Conservation (phyloP, 495 filamentous ascomycete species). For the Penicillium manginii region DNA sequence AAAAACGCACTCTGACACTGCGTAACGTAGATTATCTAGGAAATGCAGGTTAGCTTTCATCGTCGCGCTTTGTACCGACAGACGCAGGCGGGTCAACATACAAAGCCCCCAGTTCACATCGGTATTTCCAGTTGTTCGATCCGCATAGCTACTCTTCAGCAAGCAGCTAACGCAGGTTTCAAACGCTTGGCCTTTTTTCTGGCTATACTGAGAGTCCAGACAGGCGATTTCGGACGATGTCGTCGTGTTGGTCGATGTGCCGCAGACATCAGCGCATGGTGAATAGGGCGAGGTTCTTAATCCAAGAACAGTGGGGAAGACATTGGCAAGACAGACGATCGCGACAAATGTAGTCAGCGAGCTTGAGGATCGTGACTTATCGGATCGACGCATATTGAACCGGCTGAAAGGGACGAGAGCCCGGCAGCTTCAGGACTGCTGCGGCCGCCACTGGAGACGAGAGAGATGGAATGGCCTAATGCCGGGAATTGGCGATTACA, state of each 20-base stretch:
- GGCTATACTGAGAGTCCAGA: slow-evolving; percentile 51
- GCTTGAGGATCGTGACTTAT: slow-evolving; percentile 3
- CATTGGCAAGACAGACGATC: slow-evolving; percentile 23
- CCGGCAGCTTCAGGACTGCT: slow-evolving; percentile 11
- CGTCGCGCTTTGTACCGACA: slow-evolving; percentile 3
- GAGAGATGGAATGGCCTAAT: slow-evolving; percentile 12
- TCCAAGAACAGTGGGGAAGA: slow-evolving; percentile 25
- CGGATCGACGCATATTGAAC: slow-evolving; percentile 12
- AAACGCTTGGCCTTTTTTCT: slow-evolving; percentile 53
- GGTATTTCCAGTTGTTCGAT: slow-evolving; percentile 48
- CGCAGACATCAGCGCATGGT: slow-evolving; percentile 54
- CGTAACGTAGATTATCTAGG: slow-evolving; percentile 56
- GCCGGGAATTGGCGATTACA: slow-evolving; percentile 21
- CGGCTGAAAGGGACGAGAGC: slow-evolving; percentile 5
- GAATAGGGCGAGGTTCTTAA: slow-evolving; percentile 52
- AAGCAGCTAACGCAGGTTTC: slow-evolving; percentile 62
- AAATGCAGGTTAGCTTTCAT: background rate
- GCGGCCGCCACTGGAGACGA: slow-evolving; percentile 11
- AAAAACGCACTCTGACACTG: slow-evolving; percentile 50
- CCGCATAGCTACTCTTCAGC: slow-evolving; percentile 56
- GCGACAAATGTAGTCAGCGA: slow-evolving; percentile 16
- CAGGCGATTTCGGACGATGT: slow-evolving; percentile 57
- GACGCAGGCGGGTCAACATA: slow-evolving; percentile 33
- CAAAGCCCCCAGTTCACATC: slow-evolving; percentile 66
- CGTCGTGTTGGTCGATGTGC: slow-evolving; percentile 51